These are phyloP conservation scores for Tolypocladium tropicale DNA, from an alignment of 2,329 filamentous ascomycete species.

Conservation along the genomic window DNA sequence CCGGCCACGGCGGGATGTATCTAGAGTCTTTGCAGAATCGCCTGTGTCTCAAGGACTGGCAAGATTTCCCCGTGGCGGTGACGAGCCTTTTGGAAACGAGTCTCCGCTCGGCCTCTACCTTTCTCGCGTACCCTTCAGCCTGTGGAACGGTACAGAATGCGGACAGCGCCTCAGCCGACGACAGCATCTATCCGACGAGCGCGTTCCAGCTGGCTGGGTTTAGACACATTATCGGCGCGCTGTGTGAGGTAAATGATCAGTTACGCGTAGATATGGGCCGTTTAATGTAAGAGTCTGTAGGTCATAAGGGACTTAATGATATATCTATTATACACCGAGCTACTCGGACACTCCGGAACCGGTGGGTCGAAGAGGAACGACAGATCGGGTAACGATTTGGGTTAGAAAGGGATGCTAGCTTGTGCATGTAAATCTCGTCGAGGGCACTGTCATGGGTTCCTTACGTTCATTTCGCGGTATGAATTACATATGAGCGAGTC, in stretches of 20 bases:
- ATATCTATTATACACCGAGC: conserved; percentile 4
- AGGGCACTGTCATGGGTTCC: too few species aligned
- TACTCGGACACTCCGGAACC: neutral
- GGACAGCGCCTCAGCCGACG: neutral
- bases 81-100: neutral
- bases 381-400: neutral
- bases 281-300: conserved; percentile 12
- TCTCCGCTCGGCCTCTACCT: neutral
- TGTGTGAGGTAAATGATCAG: conserved; percentile 27
- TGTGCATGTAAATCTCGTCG: too few species aligned
- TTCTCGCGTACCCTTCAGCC: neutral
- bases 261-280: conserved; percentile 19
- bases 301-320: conserved; percentile 1
- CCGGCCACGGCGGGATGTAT: conserved; percentile 22
- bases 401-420: neutral
- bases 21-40: neutral
- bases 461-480: too few species aligned
- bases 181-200: conserved; percentile 4
- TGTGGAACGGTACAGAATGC: neutral
- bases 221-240: conserved; percentile 27
- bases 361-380: neutral
- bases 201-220: conserved; percentile 29
- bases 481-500: too few species aligned
- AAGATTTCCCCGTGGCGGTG: neutral
- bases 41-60: neutral